Base-by-base conservation (phyloP, 495 filamentous ascomycete species). In the Chaetomium fimeti region DNA sequence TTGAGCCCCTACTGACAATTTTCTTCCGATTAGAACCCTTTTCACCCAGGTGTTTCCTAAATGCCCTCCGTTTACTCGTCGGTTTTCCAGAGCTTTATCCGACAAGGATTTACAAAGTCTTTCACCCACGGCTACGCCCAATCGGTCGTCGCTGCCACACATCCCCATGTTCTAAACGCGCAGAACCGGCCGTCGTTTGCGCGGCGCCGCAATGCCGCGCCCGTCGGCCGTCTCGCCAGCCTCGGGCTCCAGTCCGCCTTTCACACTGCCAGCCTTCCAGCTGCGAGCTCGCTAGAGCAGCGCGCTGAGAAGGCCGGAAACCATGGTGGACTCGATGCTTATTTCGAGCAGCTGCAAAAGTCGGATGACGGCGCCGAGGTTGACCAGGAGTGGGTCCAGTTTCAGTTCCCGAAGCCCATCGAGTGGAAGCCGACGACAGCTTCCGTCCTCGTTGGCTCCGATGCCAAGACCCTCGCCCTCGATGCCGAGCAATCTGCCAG, bases 101-200 rank as follows among this genome's bases (percentile, higher is more conserved):
- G 95, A 79, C 91, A 93, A 81, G 93, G 90, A 87, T 89, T 97
- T 74, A 85, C 90, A 69, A 98, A 98, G 84, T 89, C 91, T 76
- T 88, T 98, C 76, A 93, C 91, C 74, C 91, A 96, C 85, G 93
- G 93, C 78, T 97, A 96, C 83, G 91, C 92, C 76, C 93, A 97
- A 76, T 95, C 93, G 68, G 88, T 98, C 79, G 93, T 98, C 77
- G 94, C 94, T 67, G 93, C 91, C 61, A 91, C 92, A 55, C 93
- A 97, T 72, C 80, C 81, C 53, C 88, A 90, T 76, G 90, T 92
- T 81, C 86, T 92, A 74, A 92, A 91, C 53, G 81, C 87, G 8
- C 88, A 82, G 64, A 82, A 83, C 69, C 79, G 84, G 66, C 80
- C 80, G 67, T 80, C 82, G 68, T 87, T 85, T 67, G 75, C 63